phyloP scores from a whole-genome alignment of 371 early-diverging fungal species.

The Saksenaea vasiformis region DNA sequence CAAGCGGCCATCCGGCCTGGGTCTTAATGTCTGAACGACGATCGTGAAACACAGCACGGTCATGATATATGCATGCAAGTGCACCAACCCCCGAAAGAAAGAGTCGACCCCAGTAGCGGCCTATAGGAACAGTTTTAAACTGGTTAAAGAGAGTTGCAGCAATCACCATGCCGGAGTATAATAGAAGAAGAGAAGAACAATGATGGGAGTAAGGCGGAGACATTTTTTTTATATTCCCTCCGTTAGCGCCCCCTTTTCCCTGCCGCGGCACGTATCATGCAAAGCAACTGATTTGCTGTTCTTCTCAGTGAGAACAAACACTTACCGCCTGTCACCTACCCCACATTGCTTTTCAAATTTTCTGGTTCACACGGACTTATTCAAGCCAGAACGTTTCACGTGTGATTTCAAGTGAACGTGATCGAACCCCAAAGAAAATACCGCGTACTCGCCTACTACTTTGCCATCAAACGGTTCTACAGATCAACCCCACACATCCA shows the following conservation, averaged over 20 bases:
- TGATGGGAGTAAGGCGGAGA: not conserved
- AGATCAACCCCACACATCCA: too few species aligned
- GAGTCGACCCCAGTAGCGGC: not conserved
- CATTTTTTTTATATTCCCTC: not conserved
- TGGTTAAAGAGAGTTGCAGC: not conserved
- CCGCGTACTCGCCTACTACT: too few species aligned
- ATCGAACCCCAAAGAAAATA: not conserved
- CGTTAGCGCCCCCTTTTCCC: not conserved
- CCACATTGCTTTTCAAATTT: not conserved
- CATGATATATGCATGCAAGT: conserved; percentile 3
- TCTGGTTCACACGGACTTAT: not conserved
- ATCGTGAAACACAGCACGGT: conserved; percentile 11
- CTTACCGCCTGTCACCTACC: not conserved
- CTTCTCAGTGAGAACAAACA: not conserved
- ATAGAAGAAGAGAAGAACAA: not conserved
- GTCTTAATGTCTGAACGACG: conserved; percentile 4
- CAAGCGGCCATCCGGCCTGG: conserved; percentile 13
- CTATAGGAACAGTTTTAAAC: not conserved
- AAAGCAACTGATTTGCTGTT: not conserved
- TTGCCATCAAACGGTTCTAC: too few species aligned
- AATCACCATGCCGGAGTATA: not conserved
- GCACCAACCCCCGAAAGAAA: conserved; percentile 2
- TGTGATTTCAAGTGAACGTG: not conserved
- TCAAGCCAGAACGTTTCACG: not conserved
- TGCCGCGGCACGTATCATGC: not conserved